Evolutionary conservation across 208 protist species (phyloP), one percentile per base, ranked within the genome.

Genomic region (Herpetomonas samuelpessoai): DNA sequence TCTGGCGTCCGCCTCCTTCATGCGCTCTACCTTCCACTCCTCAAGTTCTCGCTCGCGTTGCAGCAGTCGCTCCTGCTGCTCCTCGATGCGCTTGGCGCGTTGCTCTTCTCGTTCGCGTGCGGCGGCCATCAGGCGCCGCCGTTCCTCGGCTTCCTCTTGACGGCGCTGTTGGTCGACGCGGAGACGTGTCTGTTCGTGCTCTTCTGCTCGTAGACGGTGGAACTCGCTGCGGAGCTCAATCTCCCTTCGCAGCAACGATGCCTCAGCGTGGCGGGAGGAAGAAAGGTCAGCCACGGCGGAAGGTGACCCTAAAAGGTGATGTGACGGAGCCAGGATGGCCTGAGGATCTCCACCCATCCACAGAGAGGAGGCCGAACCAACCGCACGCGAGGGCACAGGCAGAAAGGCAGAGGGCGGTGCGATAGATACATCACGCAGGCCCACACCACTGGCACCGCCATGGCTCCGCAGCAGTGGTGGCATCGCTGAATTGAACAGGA

Each of bases 11-110:
- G 71, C 53, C 61, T 87, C 81, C 48, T 77, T 76, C 45, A 65
- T 57, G 3, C 76, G 65, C 68, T 85, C 78, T 45, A 83, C 19
- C 69, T 89, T 93, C 87, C 87, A 93, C 62, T 88, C 87, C 67
- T 93, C 87, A 27, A 93, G 57, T 68, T 93, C 83, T 12, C 72
- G 70, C 58, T 91, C 87, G 57, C 85, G 81, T 49, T 76, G 74
- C 1, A 93, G 38, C 10, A 93, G 56, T 1, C 71, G 75, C 60
- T 91, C 70, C 51, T 87, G 87, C 52, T 88, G 81, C 63, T 78
- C 76, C 63, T 78, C 74, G 12, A 86, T 64, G 0, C 81, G 87
- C 54, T 71, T 76, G 38, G 51, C 70, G 0, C 87, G 81, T 31
- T 83, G 77, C 52, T 82, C 64, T 53, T 93, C 87, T 2, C 89